Base-by-base conservation (phyloP, 2,329 filamentous ascomycete species). In the Podosphaera aphanis region DNA sequence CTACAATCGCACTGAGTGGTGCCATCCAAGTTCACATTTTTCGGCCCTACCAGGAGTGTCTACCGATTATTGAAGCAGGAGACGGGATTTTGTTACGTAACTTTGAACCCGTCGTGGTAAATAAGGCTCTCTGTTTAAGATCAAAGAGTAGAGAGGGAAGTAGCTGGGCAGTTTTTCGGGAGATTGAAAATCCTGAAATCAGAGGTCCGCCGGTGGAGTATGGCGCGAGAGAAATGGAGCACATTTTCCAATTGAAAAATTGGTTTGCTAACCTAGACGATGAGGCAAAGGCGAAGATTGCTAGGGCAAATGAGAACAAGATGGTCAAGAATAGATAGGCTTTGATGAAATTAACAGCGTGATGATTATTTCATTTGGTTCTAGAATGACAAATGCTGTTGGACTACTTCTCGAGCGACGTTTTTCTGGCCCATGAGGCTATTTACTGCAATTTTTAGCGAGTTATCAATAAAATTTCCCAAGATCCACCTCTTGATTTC, bases 141-240 rank as follows among this genome's bases (percentile, higher is more conserved):
- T 64, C 63, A 40, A 68, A 68, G 16, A 45, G 31, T 45, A 73
- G 69, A 1, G 69, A 70, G 39, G 63, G 61, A 29, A 76, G 71
- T 15, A 68, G 70, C 46, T 79, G 75, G 70, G 74, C 71, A 1
- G 71, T 79, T 2, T 77, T 73, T 50, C 70, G 74, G 51, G 51
- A 51, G 20, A 48, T 47, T 11, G 53, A 60, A 35, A 58, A 61
- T 37, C 69, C 51, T 7, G 55, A 77, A 59, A 68, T 77, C 45
- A 68, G 66, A 49, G 74, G 73, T 0, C 70, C 72, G 45, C 73
- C 73, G 0, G 66, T 78, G 18, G 74, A 78, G 58, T 64, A 70
- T 49, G 63, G 62, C 23, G 61, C 64, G 13, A 61, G 58, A 23
- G 74, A 77, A 59, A 61, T 60, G 43, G 61, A 60, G 23, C 69